Conservation (phyloP, 306 rosid species). For the Parietaria judaica region DNA sequence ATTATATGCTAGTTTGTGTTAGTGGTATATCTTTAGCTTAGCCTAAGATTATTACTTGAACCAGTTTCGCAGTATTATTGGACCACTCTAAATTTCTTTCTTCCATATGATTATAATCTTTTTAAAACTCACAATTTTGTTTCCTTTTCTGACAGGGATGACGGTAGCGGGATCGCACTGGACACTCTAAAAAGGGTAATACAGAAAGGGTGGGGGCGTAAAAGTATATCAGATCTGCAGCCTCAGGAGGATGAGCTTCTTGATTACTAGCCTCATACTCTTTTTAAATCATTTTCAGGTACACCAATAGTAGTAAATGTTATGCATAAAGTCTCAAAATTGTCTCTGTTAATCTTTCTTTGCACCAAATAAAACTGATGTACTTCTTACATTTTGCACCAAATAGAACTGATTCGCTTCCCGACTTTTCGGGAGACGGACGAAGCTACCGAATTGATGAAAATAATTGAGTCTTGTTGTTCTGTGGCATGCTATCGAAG, state of each 20-base stretch:
- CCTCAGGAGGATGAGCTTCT: constrained; percentile 32
- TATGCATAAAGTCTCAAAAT: no score
- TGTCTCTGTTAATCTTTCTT: no score
- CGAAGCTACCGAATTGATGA: constrained; percentile 7
- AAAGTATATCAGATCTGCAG: constrained; percentile 40
- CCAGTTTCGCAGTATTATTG: no score
- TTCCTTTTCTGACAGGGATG: constrained; percentile 47
- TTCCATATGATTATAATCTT: background rate
- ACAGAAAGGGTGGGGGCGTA: constrained; percentile 83
- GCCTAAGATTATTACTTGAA: no score
- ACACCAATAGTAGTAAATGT: no score
- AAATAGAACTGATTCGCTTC: no score
- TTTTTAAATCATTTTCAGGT: no score
- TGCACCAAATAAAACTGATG: no score
- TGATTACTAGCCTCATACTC: constrained; percentile 29
- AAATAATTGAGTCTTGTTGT: constrained; percentile 7
- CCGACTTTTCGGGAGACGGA: no score
- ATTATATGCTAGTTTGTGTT: background rate
- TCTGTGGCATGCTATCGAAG: no score
- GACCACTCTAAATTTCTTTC: background rate
- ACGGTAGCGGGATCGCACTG: constrained; percentile 56
- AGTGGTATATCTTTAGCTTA: background rate
- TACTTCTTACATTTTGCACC: no score
- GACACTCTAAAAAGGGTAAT: constrained; percentile 71
- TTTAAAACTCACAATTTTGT: constrained; percentile 15